phyloP scores from a whole-genome alignment of 2,329 filamentous ascomycete genomes.

The Arthrobotrys entomopaga region DNA sequence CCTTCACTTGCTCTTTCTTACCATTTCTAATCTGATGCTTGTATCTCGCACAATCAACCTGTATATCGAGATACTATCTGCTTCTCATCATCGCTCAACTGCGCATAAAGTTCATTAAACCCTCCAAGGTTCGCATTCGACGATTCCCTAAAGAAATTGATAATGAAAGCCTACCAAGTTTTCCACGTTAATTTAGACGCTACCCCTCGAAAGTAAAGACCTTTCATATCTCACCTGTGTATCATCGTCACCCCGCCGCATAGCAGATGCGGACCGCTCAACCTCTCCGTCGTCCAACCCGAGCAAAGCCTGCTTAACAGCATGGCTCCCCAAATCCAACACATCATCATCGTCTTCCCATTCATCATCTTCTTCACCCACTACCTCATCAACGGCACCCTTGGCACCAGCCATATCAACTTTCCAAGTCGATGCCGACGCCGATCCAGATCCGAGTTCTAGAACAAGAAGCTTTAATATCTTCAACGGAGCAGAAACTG shows the following conservation, averaged over 20 bases:
- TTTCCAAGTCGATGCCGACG: conserved; percentile 70
- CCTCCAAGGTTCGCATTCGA: conserved; percentile 62
- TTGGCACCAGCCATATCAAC: conserved; percentile 71
- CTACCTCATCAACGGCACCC: conserved; percentile 66
- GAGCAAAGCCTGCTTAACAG: conserved; percentile 56
- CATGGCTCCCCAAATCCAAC: conserved; percentile 62
- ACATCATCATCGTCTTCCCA: conserved; percentile 88
- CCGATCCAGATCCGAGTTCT: conserved; percentile 84
- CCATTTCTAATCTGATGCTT: no score
- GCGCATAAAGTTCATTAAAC: conserved; percentile 61
- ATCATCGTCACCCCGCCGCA: conserved; percentile 57
- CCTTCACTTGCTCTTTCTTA: not conserved
- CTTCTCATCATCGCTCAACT: conserved; percentile 63
- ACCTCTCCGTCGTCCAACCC: conserved; percentile 56
- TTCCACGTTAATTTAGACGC: conserved; percentile 3
- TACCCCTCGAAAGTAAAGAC: not conserved
- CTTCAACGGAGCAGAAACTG: conserved; percentile 87
- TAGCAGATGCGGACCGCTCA: conserved; percentile 55
- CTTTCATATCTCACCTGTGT: conserved; percentile 56
- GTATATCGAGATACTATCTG: conserved; percentile 63
- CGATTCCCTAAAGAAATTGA: conserved; percentile 62
- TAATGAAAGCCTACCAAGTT: conserved; percentile 55
- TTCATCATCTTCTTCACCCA: conserved; percentile 78
- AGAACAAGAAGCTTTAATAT: conserved; percentile 96
- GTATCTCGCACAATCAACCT: conserved; percentile 6